These are phyloP conservation scores for Groenewaldozyma sp. DNA, from an alignment of 1,139 yeast species.

Conservation along the genomic window DNA sequence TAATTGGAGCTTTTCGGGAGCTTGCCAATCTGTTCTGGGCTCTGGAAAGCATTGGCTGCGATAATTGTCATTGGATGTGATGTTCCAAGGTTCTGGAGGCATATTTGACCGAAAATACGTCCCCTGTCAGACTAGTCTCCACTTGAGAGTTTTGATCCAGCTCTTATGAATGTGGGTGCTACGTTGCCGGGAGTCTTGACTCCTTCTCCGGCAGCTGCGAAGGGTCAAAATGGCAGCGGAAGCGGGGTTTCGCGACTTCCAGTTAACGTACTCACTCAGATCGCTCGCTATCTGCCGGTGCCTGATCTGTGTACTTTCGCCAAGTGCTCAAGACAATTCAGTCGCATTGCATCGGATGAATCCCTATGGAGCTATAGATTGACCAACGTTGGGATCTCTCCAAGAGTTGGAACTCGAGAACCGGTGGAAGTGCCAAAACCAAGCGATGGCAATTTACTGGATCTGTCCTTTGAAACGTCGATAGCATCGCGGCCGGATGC, in stretches of 20 bases:
- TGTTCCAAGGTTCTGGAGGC: too few species aligned
- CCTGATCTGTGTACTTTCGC: slow-evolving; percentile 20
- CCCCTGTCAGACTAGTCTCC: too few species aligned
- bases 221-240: not conserved
- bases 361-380: slow-evolving; percentile 45
- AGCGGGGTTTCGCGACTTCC: slow-evolving; percentile 7
- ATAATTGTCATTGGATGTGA: too few species aligned
- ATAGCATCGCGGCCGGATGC: not conserved
- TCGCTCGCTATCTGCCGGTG: slow-evolving; percentile 16
- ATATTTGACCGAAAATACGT: too few species aligned
- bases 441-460: not conserved
- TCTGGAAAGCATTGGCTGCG: too few species aligned
- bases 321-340: slow-evolving; percentile 29
- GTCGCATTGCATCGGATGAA: slow-evolving; percentile 26
- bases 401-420: not conserved
- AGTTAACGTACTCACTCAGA: not conserved
- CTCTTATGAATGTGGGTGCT: not conserved
- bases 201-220: slow-evolving; percentile 1
- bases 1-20: too few species aligned
- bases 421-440: slow-evolving; percentile 1
- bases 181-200: not conserved
- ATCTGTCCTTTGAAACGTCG: not conserved
- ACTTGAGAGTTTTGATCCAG: too few species aligned
- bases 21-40: too few species aligned
- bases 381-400: slow-evolving; percentile 32